These are phyloP conservation scores for Solanum chilense DNA, from an alignment of 257 asterid genomes.

Conservation along the genomic window DNA sequence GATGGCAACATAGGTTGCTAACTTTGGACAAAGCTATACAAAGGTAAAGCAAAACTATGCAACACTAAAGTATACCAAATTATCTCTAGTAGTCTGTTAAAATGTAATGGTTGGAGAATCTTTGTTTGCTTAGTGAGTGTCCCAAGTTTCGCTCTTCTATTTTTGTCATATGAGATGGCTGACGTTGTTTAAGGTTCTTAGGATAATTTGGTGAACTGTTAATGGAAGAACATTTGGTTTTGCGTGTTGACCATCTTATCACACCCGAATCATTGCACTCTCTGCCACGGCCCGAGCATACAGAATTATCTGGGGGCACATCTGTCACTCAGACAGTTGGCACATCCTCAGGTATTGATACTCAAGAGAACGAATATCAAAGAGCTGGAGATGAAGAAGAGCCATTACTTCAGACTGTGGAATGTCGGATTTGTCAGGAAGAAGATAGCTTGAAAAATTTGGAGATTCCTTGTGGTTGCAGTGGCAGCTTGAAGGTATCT, in stretches of 20 bases:
- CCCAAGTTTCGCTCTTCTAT: neutral
- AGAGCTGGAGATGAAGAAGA: constrained; percentile 20
- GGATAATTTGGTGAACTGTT: neutral
- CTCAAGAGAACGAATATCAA: constrained; percentile 2
- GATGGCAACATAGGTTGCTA: neutral
- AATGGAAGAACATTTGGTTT: constrained; percentile 32
- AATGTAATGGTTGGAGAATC: neutral
- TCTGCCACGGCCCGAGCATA: constrained; percentile 4
- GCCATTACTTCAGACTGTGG: constrained; percentile 27
- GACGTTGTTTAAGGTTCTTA: neutral
- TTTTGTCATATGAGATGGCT: neutral
- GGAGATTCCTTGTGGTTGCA: constrained; percentile 39
- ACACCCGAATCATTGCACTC: constrained; percentile 15
- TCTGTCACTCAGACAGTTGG: constrained; percentile 5
- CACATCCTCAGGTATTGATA: constrained; percentile 12
- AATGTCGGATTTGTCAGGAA: constrained; percentile 49
- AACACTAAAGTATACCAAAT: neutral
- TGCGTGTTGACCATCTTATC: constrained; percentile 18
- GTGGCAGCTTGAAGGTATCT: constrained; percentile 41
- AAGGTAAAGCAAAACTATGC: neutral
- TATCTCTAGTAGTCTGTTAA: neutral
- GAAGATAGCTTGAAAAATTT: constrained; percentile 26
- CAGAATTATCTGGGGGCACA: constrained; percentile 7
- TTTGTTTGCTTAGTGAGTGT: neutral
- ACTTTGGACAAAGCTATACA: neutral